Conservation (phyloP, 495 filamentous ascomycete species). For the Daldinia grandis region DNA sequence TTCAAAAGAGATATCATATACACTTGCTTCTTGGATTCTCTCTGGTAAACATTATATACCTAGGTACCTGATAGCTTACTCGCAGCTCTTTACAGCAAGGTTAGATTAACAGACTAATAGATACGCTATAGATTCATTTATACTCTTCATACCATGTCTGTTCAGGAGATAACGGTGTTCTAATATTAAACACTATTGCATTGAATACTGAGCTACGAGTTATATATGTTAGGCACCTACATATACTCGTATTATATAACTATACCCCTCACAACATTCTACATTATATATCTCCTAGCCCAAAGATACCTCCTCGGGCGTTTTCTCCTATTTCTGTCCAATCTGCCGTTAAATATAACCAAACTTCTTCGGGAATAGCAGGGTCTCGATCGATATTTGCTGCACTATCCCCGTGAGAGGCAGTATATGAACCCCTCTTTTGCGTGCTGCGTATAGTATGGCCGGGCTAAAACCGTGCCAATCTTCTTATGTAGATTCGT, state of each 20-base stretch:
- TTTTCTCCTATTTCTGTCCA: not conserved
- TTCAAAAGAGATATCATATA: too few species aligned
- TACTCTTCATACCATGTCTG: not conserved
- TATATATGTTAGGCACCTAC: not conserved
- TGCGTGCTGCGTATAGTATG: not conserved
- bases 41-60: too few species aligned
- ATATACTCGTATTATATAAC: not conserved
- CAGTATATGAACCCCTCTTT: not conserved
- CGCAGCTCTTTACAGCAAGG: too few species aligned
- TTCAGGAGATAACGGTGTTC: not conserved
- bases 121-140: not conserved
- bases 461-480: too few species aligned
- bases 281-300: not conserved
- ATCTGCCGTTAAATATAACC: not conserved
- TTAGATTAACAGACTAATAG: too few species aligned
- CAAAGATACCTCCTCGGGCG: not conserved
- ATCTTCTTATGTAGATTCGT: not conserved
- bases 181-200: not conserved
- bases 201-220: not conserved
- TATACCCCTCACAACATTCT: not conserved
- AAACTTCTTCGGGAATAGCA: not conserved
- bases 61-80: too few species aligned
- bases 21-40: too few species aligned
- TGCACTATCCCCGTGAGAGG: not conserved
- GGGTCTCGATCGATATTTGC: not conserved